Evolutionary conservation across 768 basidiomycete species (phyloP), one percentile per base, ranked within the genome.

Genomic region (Termitomyces heimii): DNA sequence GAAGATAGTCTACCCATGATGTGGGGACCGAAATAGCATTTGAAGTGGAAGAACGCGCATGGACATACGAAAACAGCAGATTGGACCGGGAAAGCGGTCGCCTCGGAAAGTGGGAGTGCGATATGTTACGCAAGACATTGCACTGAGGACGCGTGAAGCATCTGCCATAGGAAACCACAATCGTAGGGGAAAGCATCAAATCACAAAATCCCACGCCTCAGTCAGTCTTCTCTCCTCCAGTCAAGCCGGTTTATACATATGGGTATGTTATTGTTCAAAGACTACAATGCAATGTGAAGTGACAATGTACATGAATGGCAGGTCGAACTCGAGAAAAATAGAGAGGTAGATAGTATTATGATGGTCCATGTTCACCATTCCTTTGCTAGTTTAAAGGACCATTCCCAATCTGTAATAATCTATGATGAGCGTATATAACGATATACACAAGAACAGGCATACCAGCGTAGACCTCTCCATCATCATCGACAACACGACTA

Each of bases 351-450:
- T 46, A 39, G 54, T 46, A 39, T 47, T 24, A 57, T 53, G 35
- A 57, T 53, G 35, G 32, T 45, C n/a, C 29, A 52, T 59, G 29
- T 68, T 66, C 69, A 88, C 95, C 95, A 98, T 63, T 95, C 93
- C 75, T 96, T 96, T 44, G 79, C 85, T 58, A 98, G 80, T 70
- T 93, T 96, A 81, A 98, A 97, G 26, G 68, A 71, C 95, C 95
- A 98, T 59, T 89, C 84, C 76, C 86, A 92, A 62, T 92, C 91
- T 88, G 43, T n/a, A 5, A 7, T 22, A 24, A 31, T 18, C 14
- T 18, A 40, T 40, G n/a, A n/a, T 60, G 10, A 62, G 43, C 47
- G 29, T 28, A 34, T 47, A 31, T 29, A 35, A 35, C 18, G 16
- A 34, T 29, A 32, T 32, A 34, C 49, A 35, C 12, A 22, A 28